Percentiles rank a stretch among this genome's conserved stretches.
Conservation (phyloP, 805 yeast species). For the Ogataea sp. region DNA sequence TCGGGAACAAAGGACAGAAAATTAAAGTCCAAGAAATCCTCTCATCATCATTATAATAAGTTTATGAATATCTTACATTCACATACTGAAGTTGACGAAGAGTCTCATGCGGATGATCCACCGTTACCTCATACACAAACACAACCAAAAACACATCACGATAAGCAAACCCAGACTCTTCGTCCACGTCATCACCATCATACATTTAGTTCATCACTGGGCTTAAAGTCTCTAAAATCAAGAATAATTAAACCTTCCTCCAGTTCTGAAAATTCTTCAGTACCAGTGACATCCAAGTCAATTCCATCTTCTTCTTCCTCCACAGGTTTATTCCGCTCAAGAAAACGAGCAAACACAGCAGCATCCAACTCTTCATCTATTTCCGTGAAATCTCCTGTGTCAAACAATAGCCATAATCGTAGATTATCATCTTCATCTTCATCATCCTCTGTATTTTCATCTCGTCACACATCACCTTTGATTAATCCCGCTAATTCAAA, state of each 20-base stretch:
- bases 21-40: background rate
- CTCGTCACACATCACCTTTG: background rate
- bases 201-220: background rate
- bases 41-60: background rate
- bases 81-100: too few species aligned
- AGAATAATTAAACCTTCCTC: conserved; percentile 5
- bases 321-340: conserved; percentile 5
- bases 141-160: background rate
- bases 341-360: background rate
- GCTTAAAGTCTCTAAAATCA: conserved; percentile 8
- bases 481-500: background rate
- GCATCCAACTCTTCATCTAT: background rate
- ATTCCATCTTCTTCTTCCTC: conserved; percentile 2
- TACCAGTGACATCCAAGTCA: too few species aligned
- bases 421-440: background rate
- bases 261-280: background rate
- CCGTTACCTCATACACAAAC: background rate
- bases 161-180: too few species aligned
- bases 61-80: background rate
- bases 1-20: background rate
- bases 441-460: background rate
- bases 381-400: background rate
- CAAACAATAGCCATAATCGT: conserved; percentile 6
- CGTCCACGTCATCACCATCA: too few species aligned
- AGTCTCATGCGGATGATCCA: too few species aligned